Base-by-base conservation (phyloP, 208 protist species). In the Leishmania mexicana region DNA sequence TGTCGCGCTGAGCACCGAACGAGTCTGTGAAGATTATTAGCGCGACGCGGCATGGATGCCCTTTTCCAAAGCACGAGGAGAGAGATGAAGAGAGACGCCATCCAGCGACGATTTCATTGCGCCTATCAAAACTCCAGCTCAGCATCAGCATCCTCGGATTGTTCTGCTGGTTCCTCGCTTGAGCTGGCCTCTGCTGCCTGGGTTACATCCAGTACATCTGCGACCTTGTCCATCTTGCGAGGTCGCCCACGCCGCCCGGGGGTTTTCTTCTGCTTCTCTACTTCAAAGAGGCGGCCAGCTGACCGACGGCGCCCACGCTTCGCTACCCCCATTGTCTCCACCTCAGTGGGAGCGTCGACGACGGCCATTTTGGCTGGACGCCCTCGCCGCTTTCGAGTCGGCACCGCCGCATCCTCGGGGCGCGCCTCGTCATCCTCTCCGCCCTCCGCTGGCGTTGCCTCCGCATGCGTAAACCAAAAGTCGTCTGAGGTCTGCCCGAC, bases 381-480 rank as follows among this genome's bases (percentile, higher is more conserved):
- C 0, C 68, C 68, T 13, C 68, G 68, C 42, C 68, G 68, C 1
- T 53, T 73, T 10, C 40, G 42, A 51, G 38, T 47, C 24, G 42
- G 49, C 74, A 11, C 7, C 38, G 40, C 71, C 7, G 10, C 38
- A 8, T 49, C 0, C 40, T 31, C 47, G 35, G 19, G n/a, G 35
- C 57, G 21, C 6, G 68, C 35, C 42, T 77, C 57, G 45, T 24
- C 53, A 7, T 4, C 42, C 31, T 76, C 51, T 24, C 38, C 70
- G 0, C 7, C 70, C 3, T 40, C 53, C 47, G 7, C 15, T 15
- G 17, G 31, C 38, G 47, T 35, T 45, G 51, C 28, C 42, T 35
- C 11, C n/a, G 47, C 68, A 28, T 60, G 57, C 7, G n/a, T 45
- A 28, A 77, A 77, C 79, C 79, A 82, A n/a, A 62, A n/a, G 6